These are phyloP conservation scores for Xylaria cubensis DNA, from an alignment of 495 filamentous ascomycete genomes.

Conservation along the genomic window DNA sequence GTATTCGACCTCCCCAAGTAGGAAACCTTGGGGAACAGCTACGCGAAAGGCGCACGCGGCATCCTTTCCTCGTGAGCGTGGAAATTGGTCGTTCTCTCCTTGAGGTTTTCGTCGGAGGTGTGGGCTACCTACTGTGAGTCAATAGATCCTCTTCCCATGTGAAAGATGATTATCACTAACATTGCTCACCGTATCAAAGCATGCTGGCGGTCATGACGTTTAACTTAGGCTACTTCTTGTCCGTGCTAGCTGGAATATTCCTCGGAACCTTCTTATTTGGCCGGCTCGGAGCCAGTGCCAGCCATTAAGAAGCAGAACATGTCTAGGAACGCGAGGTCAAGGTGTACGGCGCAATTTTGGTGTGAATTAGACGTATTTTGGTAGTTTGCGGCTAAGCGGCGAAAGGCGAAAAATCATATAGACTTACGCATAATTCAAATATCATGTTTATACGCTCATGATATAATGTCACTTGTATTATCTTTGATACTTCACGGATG, in stretches of 20 bases:
- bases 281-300: constrained; percentile 51
- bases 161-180: constrained; percentile 18
- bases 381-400: too few species aligned
- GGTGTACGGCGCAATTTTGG: neutral
- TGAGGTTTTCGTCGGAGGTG: constrained; percentile 64
- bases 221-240: constrained; percentile 86
- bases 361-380: too few species aligned
- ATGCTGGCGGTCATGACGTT: constrained; percentile 92
- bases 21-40: constrained; percentile 3
- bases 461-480: too few species aligned
- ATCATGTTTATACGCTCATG: too few species aligned
- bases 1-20: neutral
- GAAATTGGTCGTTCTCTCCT: constrained; percentile 44
- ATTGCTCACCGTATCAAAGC: constrained; percentile 47
- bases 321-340: neutral
- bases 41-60: constrained; percentile 29
- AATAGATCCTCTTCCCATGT: neutral
- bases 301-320: constrained; percentile 26
- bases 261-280: constrained; percentile 75
- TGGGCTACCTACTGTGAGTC: constrained; percentile 80
- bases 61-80: constrained; percentile 33
- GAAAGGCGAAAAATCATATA: too few species aligned
- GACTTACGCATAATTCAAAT: too few species aligned
- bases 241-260: constrained; percentile 75
- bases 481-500: too few species aligned